Base-by-base conservation (phyloP, 1,284 basidiomycete species). In the Melampsora americana region DNA sequence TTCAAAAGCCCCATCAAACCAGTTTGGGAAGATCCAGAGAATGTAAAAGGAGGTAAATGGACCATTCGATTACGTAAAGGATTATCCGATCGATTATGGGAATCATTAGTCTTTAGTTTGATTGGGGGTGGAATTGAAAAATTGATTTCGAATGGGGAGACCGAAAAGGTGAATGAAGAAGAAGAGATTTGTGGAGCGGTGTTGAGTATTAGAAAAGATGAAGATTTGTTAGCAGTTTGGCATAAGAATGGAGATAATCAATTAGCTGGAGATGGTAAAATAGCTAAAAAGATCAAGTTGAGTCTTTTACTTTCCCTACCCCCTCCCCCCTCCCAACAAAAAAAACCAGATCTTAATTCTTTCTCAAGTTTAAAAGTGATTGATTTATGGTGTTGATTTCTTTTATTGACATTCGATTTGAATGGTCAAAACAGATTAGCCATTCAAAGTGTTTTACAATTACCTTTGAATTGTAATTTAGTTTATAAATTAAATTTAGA, bases 1-100 rank as follows among this genome's bases (percentile, higher is more conserved):
- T 94, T 94, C 84, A 92, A 92, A 81, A 85, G 88, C 2, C 90
- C 89, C 65, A 85, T 94, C 70, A 86, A 92, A 75, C 92, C 92
- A 0, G 90, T 93, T 9, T 94, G 92, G 92, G 92, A 94, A 82
- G 92, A 93, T 83, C 91, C 91, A 1, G 85, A 92, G 73, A 94
- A 94, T 83, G 84, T 90, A 68, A 83, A 87, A n/a, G 92, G 92
- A 35, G 92, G 92, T n/a, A 93, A 93, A 84, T 94, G 92, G 92
- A 92, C 92, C 78, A 88, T 94, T 78, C 90, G 92, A 78, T 86
- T 94, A 66, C 88, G 88, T 81, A 92, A 92, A 81, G 91, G 91
- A 56, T 85, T 92, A 62, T 87, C 90, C 7, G 91, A 92, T 83
- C 87, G 90, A 28, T 83, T 92, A 69, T 92, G 91, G 91, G 91